Evolutionary conservation across 2,329 filamentous ascomycete species (phyloP).

Genomic region (Phialophora tarda): DNA sequence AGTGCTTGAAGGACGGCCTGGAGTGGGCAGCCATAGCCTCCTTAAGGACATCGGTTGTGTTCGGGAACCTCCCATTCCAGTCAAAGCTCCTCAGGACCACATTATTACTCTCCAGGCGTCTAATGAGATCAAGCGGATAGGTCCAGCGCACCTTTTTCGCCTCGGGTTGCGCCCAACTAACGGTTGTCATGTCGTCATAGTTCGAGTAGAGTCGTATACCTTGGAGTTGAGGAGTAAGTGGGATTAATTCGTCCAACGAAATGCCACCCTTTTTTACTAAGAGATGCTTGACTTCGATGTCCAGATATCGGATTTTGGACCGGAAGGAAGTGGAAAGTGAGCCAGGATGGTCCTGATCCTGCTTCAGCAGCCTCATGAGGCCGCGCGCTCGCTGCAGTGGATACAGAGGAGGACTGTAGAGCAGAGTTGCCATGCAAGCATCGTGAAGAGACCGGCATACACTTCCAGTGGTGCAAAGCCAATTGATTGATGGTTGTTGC

Average conservation of each 20-base stretch:
- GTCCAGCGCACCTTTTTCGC: constrained; percentile 62
- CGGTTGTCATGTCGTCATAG: constrained; percentile 57
- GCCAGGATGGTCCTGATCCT: constrained; percentile 49
- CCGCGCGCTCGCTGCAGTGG: constrained; percentile 56
- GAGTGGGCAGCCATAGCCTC: constrained; percentile 60
- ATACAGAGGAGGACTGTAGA: constrained; percentile 70
- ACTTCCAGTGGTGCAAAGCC: constrained; percentile 69
- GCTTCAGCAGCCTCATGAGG: constrained; percentile 61
- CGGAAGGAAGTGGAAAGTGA: constrained; percentile 62
- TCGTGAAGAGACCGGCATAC: constrained; percentile 71
- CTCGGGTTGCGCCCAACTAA: constrained; percentile 41
- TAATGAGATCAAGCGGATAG: constrained; percentile 70
- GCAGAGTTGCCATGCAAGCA: constrained; percentile 74
- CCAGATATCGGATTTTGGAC: constrained; percentile 71
- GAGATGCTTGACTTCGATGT: constrained; percentile 68
- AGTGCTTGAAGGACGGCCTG: constrained; percentile 58
- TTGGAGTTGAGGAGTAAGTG: constrained; percentile 68
- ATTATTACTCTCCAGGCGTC: constrained; percentile 61
- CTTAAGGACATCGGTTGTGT: constrained; percentile 45
- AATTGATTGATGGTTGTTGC: constrained; percentile 56
- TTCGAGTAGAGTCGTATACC: constrained; percentile 75
- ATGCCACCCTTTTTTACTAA: constrained; percentile 62
- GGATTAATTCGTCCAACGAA: constrained; percentile 64
- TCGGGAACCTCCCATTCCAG: constrained; percentile 61
- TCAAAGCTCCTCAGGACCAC: constrained; percentile 58